phyloP scores from a whole-genome alignment of 257 asterid species.

The Salvia miltiorrhiza region DNA sequence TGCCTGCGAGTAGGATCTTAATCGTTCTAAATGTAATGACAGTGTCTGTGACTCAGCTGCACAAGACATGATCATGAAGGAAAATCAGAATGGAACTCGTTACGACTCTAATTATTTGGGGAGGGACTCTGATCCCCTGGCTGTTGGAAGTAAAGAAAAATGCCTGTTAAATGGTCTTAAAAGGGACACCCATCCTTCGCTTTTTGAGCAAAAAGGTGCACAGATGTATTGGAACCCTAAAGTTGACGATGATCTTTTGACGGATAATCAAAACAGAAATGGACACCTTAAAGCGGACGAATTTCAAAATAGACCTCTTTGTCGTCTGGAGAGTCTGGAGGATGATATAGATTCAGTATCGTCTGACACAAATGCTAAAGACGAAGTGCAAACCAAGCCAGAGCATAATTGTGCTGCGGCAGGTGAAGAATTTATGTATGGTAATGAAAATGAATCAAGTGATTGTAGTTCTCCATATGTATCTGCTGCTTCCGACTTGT shows the following conservation, averaged over 20 bases:
- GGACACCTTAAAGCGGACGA: conserved; percentile 21
- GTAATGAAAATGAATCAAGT: conserved; percentile 17
- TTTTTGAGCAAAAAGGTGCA: conserved; percentile 15
- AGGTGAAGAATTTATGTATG: conserved; percentile 15
- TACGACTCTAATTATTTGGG: conserved; percentile 28
- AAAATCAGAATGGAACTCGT: conserved; percentile 29
- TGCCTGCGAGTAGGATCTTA: conserved; percentile 17
- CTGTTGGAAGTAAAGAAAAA: conserved; percentile 23
- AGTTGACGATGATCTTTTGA: conserved; percentile 26
- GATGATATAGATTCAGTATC: conserved; percentile 24
- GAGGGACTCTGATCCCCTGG: conserved; percentile 30
- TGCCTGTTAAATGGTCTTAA: conserved; percentile 21
- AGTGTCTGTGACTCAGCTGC: conserved; percentile 42
- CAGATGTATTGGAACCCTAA: conserved; percentile 30
- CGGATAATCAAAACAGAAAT: conserved; percentile 23
- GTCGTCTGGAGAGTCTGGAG: conserved; percentile 17
- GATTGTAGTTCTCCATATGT: conserved; percentile 22
- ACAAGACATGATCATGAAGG: conserved; percentile 46
- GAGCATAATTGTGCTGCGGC: conserved; percentile 20
- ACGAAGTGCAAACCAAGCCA: conserved; percentile 17
- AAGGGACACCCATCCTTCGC: conserved; percentile 17
- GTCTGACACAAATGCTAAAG: conserved; percentile 13
- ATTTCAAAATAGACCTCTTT: conserved; percentile 22
- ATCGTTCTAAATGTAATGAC: conserved; percentile 32
- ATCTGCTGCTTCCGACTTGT: conserved; percentile 26